Conservation (phyloP, 164 flowering plant species). For the Macadamia integrifolia region DNA sequence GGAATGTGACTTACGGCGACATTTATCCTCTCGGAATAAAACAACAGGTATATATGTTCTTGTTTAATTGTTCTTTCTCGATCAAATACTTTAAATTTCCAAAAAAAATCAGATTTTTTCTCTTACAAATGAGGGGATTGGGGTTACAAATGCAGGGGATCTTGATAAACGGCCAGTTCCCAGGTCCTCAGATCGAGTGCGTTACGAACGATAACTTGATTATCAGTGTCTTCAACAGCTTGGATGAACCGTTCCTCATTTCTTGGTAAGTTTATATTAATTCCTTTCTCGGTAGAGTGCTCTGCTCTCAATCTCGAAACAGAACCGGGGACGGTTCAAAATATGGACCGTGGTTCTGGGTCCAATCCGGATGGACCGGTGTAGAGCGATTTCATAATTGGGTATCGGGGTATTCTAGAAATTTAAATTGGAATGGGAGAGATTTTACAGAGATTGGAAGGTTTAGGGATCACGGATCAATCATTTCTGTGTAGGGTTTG, state of each 20-base stretch:
- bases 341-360: too few relatives aligned
- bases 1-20: constrained; percentile 35
- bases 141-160: constrained; percentile 84
- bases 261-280: constrained; percentile 57
- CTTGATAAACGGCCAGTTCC: constrained; percentile 96
- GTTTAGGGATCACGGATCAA: too few relatives aligned
- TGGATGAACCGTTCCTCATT: constrained; percentile 83
- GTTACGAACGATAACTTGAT: constrained; percentile 89
- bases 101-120: background rate
- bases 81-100: too few relatives aligned
- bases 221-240: constrained; percentile 77
- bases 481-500: too few relatives aligned
- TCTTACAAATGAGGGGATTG: too few relatives aligned
- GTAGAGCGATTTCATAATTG: too few relatives aligned
- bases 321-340: too few relatives aligned
- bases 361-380: too few relatives aligned
- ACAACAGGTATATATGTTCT: constrained; percentile 23
- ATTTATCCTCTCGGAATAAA: constrained; percentile 33
- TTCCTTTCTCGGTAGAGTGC: background rate
- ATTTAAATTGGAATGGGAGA: too few relatives aligned
- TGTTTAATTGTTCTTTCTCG: background rate
- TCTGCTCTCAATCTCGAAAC: too few relatives aligned
- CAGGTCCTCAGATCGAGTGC: constrained; percentile 91
- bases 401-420: too few relatives aligned
- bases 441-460: too few relatives aligned